Base-by-base conservation (phyloP, 768 basidiomycete genomes). In the Leccinum uliginosum region DNA sequence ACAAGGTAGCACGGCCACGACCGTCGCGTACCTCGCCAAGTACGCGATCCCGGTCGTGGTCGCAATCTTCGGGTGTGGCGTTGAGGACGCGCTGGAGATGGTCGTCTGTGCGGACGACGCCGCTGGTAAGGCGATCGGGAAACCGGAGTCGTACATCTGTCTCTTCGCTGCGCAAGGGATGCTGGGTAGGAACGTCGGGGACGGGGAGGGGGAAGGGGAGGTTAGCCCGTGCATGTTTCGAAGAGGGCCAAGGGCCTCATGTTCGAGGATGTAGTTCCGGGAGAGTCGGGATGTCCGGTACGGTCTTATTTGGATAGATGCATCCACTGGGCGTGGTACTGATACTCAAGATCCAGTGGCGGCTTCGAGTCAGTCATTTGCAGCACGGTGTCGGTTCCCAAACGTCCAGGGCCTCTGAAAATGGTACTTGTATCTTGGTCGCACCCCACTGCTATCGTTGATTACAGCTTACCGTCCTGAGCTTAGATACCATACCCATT, bases 111-210 rank as follows among this genome's bases (percentile, higher is more conserved):
- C 79, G 24, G 87, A 92, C 59, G 91, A 91, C 64, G 71, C 67
- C 17, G 67, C 76, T 59, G 75, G 78, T 38, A 73, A 74, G 51
- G 79, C 84, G 63, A 72, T 74, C 27, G 85, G 87, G 19, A 95
- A 95, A 70, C 92, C 92, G 0, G 75, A 78, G 27, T 91, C 92
- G n/a, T 91, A 92, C 66, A 84, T 92, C 34, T 95, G 93, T 68
- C 74, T 94, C 34, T 76, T 77, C 8, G 86, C 90, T 10, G 92
- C 92, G 26, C 76, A 78, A 51, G 76, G 78, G 58, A 72, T 83
- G 54, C 70, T 91, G 46, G 78, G 79, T 11, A 75, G 75, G 30
- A 68, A 80, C 21, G 86, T 91, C 0, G 87, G 88, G 4, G 75
- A 55, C 69, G n/a, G n/a, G n/a, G n/a, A n/a, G n/a, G 76, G 14